phyloP scores from a whole-genome alignment of 192 early-diverging fungal genomes.

The Gonapodya prolifera region DNA sequence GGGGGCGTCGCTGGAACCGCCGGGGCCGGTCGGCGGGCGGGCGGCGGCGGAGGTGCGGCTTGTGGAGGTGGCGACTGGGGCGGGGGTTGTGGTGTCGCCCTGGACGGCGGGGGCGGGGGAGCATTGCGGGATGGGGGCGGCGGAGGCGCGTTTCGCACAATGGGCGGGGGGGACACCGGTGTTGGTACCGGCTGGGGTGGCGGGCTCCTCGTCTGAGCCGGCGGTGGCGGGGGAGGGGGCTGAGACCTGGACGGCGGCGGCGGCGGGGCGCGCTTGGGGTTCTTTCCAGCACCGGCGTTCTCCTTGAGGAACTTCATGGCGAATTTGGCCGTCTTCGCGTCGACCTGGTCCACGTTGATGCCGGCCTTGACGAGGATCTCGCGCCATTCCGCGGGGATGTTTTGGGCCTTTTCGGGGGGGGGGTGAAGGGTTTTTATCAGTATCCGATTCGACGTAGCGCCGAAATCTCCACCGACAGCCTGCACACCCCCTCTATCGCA shows the following conservation, averaged over 20 bases:
- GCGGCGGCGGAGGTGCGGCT: background rate
- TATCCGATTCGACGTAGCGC: too few species aligned
- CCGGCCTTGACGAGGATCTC: constrained; percentile 1
- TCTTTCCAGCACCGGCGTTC: background rate
- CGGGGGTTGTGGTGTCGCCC: background rate
- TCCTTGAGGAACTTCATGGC: background rate
- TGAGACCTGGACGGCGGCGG: background rate
- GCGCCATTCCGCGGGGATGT: constrained; percentile 5
- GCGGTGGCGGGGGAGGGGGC: background rate
- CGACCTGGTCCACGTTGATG: background rate
- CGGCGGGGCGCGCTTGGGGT: background rate
- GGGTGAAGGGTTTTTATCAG: too few species aligned
- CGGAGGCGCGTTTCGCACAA: background rate
- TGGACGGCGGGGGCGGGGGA: background rate
- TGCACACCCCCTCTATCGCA: too few species aligned
- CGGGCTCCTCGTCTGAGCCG: background rate
- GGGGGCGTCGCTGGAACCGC: background rate
- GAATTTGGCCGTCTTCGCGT: background rate
- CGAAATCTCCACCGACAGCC: too few species aligned
- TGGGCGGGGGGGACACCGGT: background rate
- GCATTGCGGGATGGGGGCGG: background rate
- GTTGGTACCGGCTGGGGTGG: background rate
- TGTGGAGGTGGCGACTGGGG: too few species aligned
- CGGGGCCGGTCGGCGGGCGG: background rate
- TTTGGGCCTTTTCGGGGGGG: too few species aligned